Evolutionary conservation across 2,329 filamentous ascomycete genomes (phyloP).

Genomic region (Aureobasidium subglaciale): DNA sequence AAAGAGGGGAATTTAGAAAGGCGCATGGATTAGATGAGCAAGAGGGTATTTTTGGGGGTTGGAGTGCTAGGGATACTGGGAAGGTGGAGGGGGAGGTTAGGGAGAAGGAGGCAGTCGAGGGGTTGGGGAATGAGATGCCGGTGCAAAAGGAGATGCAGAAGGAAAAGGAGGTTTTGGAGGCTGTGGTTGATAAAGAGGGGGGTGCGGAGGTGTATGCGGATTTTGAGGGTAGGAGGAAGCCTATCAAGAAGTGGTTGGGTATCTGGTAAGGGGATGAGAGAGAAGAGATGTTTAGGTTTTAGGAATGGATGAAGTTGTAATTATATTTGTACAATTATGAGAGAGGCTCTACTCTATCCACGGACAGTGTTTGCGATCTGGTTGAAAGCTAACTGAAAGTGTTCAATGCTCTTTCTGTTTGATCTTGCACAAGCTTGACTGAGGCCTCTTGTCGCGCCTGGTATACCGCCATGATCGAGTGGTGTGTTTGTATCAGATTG

Average conservation of each 20-base stretch:
- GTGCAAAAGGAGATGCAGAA: neutral
- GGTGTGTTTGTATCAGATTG: no score
- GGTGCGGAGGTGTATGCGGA: slow-evolving; percentile 34
- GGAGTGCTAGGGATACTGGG: slow-evolving; percentile 34
- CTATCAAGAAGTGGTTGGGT: slow-evolving; percentile 74
- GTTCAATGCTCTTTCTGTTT: no score
- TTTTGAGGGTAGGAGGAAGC: slow-evolving; percentile 37
- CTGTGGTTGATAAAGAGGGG: slow-evolving; percentile 18
- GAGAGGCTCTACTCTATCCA: no score
- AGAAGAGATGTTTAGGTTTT: no score
- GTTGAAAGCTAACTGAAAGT: no score
- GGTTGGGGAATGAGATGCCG: neutral
- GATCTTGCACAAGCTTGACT: no score
- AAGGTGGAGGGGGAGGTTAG: slow-evolving; percentile 35
- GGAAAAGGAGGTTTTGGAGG: slow-evolving; percentile 24
- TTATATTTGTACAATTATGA: no score
- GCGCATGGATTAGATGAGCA: slow-evolving; percentile 70
- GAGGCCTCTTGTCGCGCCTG: no score
- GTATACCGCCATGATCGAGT: no score
- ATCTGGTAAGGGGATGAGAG: slow-evolving; percentile 53
- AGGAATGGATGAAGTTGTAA: no score
- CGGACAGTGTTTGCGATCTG: no score
- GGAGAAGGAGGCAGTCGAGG: neutral
- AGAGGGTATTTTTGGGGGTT: slow-evolving; percentile 43
- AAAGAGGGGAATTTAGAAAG: slow-evolving; percentile 77